These are phyloP conservation scores for Colletotrichum sojae DNA, from an alignment of 2,329 filamentous ascomycete species.

Conservation along the genomic window DNA sequence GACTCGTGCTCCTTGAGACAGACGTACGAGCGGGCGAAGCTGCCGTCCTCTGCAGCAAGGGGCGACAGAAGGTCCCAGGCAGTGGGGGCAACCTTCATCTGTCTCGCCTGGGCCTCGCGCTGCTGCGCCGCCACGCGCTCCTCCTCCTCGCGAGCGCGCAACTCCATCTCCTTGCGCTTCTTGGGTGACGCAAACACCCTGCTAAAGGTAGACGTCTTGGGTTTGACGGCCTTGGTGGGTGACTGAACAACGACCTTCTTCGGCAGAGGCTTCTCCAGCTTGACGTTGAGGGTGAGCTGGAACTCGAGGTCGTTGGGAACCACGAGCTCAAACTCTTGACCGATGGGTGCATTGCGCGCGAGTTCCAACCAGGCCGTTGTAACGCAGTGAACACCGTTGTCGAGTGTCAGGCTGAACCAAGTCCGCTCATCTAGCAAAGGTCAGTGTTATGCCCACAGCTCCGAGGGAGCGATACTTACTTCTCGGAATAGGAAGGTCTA, in stretches of 20 bases:
- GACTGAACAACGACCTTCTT: constrained; percentile 61
- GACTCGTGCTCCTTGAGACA: constrained; percentile 93
- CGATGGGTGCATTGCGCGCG: constrained; percentile 91
- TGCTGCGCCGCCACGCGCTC: constrained; percentile 77
- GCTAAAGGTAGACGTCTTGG: constrained; percentile 91
- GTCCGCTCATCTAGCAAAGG: constrained; percentile 80
- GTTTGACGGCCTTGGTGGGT: constrained; percentile 74
- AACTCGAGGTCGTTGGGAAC: constrained; percentile 99
- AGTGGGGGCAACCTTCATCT: constrained; percentile 75
- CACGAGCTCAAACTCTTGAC: constrained; percentile 97
- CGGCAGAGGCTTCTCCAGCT: constrained; percentile 85
- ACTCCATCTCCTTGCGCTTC: constrained; percentile 95
- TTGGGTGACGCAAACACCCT: constrained; percentile 94
- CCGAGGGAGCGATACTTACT: constrained; percentile 68
- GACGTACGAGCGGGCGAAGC: constrained; percentile 94
- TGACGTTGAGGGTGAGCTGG: constrained; percentile 96
- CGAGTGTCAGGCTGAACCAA: constrained; percentile 96
- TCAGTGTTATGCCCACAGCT: constrained; percentile 43
- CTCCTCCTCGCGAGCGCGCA: constrained; percentile 85
- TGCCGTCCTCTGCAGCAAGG: constrained; percentile 90
- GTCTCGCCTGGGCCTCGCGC: constrained; percentile 75
- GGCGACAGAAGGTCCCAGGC: constrained; percentile 91
- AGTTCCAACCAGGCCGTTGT: constrained; percentile 97
- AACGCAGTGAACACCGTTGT: constrained; percentile 97
- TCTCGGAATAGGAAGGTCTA: constrained; percentile 90